phyloP scores from a whole-genome alignment of 2,329 filamentous ascomycete species.

The Moelleriella libera region DNA sequence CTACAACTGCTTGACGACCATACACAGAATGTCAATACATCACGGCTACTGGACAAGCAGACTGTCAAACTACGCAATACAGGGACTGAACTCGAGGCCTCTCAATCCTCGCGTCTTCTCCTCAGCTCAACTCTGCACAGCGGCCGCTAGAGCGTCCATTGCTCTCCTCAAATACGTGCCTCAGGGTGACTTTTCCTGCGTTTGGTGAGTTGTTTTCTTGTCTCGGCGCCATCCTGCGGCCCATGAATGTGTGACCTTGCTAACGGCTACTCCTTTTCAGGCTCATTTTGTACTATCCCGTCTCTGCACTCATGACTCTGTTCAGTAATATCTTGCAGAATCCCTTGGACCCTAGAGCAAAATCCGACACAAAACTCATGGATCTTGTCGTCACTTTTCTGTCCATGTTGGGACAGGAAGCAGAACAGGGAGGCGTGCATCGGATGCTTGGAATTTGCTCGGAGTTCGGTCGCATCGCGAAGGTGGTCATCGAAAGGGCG shows the following conservation, averaged over 20 bases:
- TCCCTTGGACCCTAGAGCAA: slow-evolving; percentile 73
- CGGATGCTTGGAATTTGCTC: slow-evolving; percentile 88
- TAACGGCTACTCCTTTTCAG: slow-evolving; percentile 16
- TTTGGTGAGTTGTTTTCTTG: slow-evolving; percentile 55
- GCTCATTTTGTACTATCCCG: slow-evolving; percentile 93
- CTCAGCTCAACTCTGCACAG: slow-evolving; percentile 82
- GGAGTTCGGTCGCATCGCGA: slow-evolving; percentile 93
- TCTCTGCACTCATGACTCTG: slow-evolving; percentile 84
- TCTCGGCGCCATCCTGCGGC: neutral
- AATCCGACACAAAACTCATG: slow-evolving; percentile 84
- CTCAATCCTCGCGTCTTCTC: slow-evolving; percentile 91
- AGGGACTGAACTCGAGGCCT: slow-evolving; percentile 79
- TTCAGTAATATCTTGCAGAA: slow-evolving; percentile 97
- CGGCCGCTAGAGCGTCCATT: slow-evolving; percentile 83
- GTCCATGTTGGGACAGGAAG: slow-evolving; percentile 76
- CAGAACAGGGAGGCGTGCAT: slow-evolving; percentile 78
- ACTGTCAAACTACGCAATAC: slow-evolving; percentile 86
- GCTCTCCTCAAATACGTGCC: slow-evolving; percentile 92
- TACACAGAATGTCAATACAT: slow-evolving; percentile 96
- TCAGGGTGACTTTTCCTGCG: slow-evolving; percentile 84
- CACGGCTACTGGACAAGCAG: slow-evolving; percentile 97
- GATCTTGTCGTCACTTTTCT: slow-evolving; percentile 85
- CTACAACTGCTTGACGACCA: slow-evolving; percentile 94
- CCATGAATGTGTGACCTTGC: neutral
- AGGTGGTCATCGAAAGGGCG: slow-evolving; percentile 77